These are phyloP conservation scores for Helotiales sp. DNA, from an alignment of 2,329 filamentous ascomycete genomes.

Conservation along the genomic window DNA sequence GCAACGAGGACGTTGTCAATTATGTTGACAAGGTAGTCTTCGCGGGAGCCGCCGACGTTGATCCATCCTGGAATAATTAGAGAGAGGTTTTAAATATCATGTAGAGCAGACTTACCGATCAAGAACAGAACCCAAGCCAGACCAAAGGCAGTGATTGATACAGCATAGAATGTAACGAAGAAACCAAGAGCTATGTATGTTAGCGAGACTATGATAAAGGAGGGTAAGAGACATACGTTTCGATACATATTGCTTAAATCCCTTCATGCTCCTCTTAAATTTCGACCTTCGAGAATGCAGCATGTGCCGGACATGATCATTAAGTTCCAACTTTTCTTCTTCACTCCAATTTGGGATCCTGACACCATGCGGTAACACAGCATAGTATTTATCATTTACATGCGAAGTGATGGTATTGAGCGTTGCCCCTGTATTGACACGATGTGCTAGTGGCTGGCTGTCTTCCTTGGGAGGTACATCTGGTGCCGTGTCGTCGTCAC, in stretches of 20 bases:
- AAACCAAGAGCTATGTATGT: conserved; percentile 69
- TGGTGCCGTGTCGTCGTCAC: conserved; percentile 14
- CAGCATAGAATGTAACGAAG: conserved; percentile 82
- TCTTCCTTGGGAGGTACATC: conserved; percentile 14
- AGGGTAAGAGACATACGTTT: conserved; percentile 58
- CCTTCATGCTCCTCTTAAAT: conserved; percentile 79
- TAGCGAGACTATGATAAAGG: conserved; percentile 24
- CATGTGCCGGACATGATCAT: conserved; percentile 86
- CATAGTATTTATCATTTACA: conserved; percentile 74
- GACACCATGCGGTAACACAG: conserved; percentile 76
- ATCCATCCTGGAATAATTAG: conserved; percentile 62
- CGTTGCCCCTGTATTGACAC: conserved; percentile 34
- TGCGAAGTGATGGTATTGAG: conserved; percentile 68
- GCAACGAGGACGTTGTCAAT: conserved; percentile 75
- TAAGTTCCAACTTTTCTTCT: conserved; percentile 75
- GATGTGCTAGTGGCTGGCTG: conserved; percentile 28
- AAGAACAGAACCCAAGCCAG: conserved; percentile 90
- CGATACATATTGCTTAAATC: conserved; percentile 79
- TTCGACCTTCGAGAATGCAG: conserved; percentile 79
- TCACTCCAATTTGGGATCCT: conserved; percentile 75
- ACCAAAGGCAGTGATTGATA: conserved; percentile 82
- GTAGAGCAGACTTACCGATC: conserved; percentile 59
- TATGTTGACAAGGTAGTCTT: conserved; percentile 71
- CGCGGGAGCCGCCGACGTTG: conserved; percentile 70
- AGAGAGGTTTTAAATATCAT: neutral